Percentiles rank a stretch among this genome's conserved stretches.
phyloP scores from a whole-genome alignment of 1,284 basidiomycete species.

The Microbotryum intermedium region DNA sequence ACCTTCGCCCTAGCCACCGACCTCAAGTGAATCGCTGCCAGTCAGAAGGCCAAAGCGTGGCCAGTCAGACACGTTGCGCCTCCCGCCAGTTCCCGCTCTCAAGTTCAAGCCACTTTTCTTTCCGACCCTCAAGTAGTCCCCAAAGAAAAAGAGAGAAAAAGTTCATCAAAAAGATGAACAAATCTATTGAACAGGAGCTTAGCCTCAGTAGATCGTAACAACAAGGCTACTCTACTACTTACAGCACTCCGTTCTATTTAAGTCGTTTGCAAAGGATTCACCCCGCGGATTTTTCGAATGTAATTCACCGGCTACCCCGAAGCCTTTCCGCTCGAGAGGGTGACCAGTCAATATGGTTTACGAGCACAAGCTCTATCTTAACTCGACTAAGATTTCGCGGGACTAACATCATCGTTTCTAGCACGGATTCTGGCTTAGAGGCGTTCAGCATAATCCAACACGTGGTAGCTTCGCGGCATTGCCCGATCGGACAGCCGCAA shows the following conservation, averaged over 20 bases:
- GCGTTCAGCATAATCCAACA: constrained; percentile 60
- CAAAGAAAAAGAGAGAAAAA: constrained; percentile 25
- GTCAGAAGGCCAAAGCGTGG: no score
- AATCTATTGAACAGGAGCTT: constrained; percentile 49
- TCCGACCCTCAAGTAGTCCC: no score
- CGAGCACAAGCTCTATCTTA: constrained; percentile 51
- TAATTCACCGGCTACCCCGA: constrained; percentile 45
- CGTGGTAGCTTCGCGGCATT: constrained; percentile 57
- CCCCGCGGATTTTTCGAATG: constrained; percentile 51
- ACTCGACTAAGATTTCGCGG: constrained; percentile 51
- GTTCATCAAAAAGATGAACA: constrained; percentile 44
- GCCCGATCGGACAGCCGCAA: constrained; percentile 55
- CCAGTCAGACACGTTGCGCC: no score
- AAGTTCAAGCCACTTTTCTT: no score
- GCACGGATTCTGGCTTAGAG: constrained; percentile 58
- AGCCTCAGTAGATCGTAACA: constrained; percentile 56
- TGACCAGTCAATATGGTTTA: constrained; percentile 50
- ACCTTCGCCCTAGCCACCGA: no score
- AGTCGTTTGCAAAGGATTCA: constrained; percentile 58
- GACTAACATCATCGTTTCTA: constrained; percentile 54
- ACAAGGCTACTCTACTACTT: constrained; percentile 55
- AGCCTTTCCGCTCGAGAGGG: constrained; percentile 46
- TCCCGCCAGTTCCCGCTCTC: no score
- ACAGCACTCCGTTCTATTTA: constrained; percentile 52
- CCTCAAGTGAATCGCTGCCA: no score